Evolutionary conservation across 495 filamentous ascomycete species (phyloP).

Genomic region (Trichoderma parareesei): DNA sequence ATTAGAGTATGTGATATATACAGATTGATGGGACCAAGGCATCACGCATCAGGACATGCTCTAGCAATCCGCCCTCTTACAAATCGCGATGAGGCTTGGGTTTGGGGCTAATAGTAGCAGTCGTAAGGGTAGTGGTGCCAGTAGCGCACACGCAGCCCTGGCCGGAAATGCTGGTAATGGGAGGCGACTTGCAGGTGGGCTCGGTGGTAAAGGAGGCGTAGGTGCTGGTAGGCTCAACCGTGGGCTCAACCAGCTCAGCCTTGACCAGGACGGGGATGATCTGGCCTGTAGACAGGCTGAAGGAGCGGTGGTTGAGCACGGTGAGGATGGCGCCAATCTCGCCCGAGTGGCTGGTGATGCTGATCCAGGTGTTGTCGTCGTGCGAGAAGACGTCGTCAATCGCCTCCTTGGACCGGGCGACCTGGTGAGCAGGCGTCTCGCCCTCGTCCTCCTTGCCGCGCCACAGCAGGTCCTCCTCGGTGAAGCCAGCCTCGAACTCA

Average conservation of each 20-base stretch:
- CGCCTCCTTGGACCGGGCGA: conserved; percentile 17
- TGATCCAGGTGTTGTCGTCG: conserved; percentile 21
- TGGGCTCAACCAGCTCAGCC: conserved; percentile 1
- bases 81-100: not conserved
- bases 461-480: conserved; percentile 56
- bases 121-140: not conserved
- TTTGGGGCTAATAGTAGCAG: not conserved
- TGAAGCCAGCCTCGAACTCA: conserved; percentile 54
- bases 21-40: too few species aligned
- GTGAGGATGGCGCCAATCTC: conserved; percentile 21
- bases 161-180: not conserved
- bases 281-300: conserved; percentile 1
- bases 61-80: too few species aligned
- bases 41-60: too few species aligned
- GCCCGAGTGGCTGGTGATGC: conserved; percentile 27
- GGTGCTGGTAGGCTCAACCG: not conserved
- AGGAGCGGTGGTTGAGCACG: conserved; percentile 3
- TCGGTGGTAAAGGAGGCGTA: not conserved
- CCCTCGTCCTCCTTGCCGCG: conserved; percentile 19
- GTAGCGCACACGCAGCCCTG: not conserved
- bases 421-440: conserved; percentile 25
- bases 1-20: too few species aligned
- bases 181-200: not conserved
- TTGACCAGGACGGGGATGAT: conserved; percentile 7
- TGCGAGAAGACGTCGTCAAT: conserved; percentile 24